A percentile compares a stretch with the other conserved stretches of the same genome.
Evolutionary conservation across 306 rosid species (phyloP).

Genomic region (Gynostemma pentaphyllum): DNA sequence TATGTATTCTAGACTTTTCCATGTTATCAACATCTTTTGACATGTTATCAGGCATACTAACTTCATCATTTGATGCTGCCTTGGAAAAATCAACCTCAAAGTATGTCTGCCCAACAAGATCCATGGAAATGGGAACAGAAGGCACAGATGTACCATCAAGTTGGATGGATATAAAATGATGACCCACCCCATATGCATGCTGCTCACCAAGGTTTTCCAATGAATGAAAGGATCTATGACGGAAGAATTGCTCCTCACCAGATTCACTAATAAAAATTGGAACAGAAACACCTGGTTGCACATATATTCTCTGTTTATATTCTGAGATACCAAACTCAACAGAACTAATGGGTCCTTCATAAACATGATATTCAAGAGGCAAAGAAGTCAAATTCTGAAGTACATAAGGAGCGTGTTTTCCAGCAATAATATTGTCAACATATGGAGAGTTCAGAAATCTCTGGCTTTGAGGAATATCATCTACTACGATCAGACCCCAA

Average conservation of each 20-base stretch:
- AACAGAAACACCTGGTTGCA: conserved; percentile 65
- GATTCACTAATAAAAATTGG: conserved; percentile 62
- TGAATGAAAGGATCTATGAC: conserved; percentile 50
- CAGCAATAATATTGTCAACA: conserved; percentile 35
- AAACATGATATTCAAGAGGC: conserved; percentile 48
- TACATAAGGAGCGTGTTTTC: conserved; percentile 73
- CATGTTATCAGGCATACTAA: not conserved
- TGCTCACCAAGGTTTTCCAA: conserved; percentile 54
- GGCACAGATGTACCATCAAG: conserved; percentile 76
- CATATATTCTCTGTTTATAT: conserved; percentile 33
- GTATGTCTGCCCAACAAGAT: conserved; percentile 78
- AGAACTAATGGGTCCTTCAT: conserved; percentile 34
- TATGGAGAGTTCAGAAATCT: conserved; percentile 26
- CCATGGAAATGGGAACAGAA: conserved; percentile 85
- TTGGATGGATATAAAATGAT: conserved; percentile 66
- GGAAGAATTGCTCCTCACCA: conserved; percentile 46
- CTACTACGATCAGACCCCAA: conserved; percentile 30
- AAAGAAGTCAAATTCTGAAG: conserved; percentile 81
- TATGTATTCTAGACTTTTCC: conserved; percentile 22
- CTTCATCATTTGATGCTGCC: conserved; percentile 19
- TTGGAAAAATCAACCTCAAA: conserved; percentile 80
- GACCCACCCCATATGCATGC: conserved; percentile 48
- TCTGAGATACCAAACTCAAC: conserved; percentile 29
- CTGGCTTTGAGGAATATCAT: conserved; percentile 36
- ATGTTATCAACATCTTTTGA: conserved; percentile 18